Evolutionary conservation across 139 green algal species (phyloP).

Genomic region (Haematococcus lacustris): DNA sequence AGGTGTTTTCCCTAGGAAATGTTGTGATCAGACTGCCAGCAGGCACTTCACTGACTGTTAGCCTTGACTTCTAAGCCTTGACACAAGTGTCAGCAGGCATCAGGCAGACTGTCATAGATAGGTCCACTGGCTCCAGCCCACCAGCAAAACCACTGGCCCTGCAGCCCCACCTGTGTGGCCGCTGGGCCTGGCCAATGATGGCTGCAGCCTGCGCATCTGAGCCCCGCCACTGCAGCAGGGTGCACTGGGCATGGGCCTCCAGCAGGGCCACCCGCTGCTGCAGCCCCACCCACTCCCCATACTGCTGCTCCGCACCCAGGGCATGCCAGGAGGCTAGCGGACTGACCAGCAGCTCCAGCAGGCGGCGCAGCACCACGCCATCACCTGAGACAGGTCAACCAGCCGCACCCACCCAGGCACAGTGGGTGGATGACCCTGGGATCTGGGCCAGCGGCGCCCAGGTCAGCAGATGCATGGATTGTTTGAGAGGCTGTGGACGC

Average conservation of each 20-base stretch:
- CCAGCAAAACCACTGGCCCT: background rate
- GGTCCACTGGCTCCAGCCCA: too few species aligned
- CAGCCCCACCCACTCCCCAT: conserved; percentile 68
- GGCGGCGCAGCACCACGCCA: conserved; percentile 47
- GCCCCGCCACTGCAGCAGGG: conserved; percentile 16
- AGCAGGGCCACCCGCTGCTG: conserved; percentile 38
- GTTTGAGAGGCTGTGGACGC: background rate
- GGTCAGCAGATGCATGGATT: background rate
- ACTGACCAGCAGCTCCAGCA: conserved; percentile 55
- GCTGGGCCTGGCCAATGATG: conserved; percentile 26
- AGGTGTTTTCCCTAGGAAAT: background rate
- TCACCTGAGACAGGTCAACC: too few species aligned
- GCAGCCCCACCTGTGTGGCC: conserved; percentile 2
- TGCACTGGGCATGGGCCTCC: conserved; percentile 61
- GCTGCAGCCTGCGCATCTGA: conserved; percentile 17
- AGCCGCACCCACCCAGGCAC: too few species aligned
- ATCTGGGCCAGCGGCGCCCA: background rate
- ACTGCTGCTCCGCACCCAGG: conserved; percentile 29
- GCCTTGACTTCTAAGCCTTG: background rate
- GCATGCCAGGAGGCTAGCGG: conserved; percentile 36
- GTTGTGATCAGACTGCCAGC: background rate
- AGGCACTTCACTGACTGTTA: background rate
- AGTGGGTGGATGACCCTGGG: background rate
- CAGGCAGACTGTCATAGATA: too few species aligned
- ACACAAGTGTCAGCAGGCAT: background rate